Conservation (phyloP, 345 rosid species). For the Crucihimalaya himalaica region DNA sequence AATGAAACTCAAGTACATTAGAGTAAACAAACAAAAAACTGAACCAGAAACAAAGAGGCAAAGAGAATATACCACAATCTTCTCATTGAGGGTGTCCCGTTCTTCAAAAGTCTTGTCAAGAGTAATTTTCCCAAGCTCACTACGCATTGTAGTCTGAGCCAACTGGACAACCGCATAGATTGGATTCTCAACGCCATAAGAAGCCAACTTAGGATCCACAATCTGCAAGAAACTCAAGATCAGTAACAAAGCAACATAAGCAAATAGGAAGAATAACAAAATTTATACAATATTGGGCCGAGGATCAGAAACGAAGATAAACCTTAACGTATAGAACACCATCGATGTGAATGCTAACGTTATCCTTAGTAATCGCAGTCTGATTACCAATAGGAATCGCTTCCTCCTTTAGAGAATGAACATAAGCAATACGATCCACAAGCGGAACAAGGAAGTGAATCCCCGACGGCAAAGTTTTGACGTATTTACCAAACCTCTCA, state of each 20-base stretch:
- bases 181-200: conserved; percentile 95
- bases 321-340: conserved; percentile 96
- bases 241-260: not conserved
- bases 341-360: conserved; percentile 89
- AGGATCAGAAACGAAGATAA: not conserved
- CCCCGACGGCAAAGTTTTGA: conserved; percentile 77
- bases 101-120: conserved; percentile 98
- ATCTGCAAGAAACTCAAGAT: conserved; percentile 48
- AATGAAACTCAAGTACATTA: not conserved
- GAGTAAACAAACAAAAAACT: not conserved
- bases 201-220: conserved; percentile 82
- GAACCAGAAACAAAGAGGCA: not conserved
- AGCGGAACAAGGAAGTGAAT: conserved; percentile 83
- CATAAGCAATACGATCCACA: conserved; percentile 91
- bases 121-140: conserved; percentile 93
- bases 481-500: conserved; percentile 85
- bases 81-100: conserved; percentile 84
- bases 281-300: not conserved
- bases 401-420: conserved; percentile 96
- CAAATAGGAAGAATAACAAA: not conserved
- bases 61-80: conserved; percentile 76
- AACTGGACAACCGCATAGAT: conserved; percentile 88
- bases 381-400: conserved; percentile 91
- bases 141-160: conserved; percentile 97
- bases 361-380: conserved; percentile 90